These are phyloP conservation scores for Pseudozyma tsukubaensis DNA, from an alignment of 1,284 basidiomycete genomes.

Conservation along the genomic window DNA sequence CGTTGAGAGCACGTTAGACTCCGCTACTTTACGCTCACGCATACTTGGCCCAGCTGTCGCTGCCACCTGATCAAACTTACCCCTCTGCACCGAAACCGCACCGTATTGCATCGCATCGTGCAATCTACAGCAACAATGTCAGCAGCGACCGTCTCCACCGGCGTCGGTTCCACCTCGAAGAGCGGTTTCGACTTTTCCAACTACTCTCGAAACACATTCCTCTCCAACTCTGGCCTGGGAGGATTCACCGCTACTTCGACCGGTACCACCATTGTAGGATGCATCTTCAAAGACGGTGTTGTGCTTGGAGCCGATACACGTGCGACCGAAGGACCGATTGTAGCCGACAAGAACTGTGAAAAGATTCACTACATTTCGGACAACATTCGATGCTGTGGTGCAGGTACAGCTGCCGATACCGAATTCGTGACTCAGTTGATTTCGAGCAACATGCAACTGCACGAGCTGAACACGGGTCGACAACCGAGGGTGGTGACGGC, in stretches of 20 bases:
- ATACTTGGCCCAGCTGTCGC: too few species aligned
- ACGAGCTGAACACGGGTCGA: constrained; percentile 65
- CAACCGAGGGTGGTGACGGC: constrained; percentile 86
- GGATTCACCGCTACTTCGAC: constrained; percentile 73
- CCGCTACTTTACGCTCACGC: too few species aligned
- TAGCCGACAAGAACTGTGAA: constrained; percentile 99
- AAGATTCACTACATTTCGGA: constrained; percentile 88
- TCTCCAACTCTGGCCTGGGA: constrained; percentile 76
- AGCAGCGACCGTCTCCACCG: constrained; percentile 14
- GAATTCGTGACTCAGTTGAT: constrained; percentile 77
- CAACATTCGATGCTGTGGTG: constrained; percentile 93
- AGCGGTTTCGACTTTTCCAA: constrained; percentile 81
- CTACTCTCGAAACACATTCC: constrained; percentile 80
- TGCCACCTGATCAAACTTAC: background rate
- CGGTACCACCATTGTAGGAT: constrained; percentile 95
- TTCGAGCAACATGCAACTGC: constrained; percentile 66
- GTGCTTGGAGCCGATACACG: constrained; percentile 96
- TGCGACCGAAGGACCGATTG: constrained; percentile 92
- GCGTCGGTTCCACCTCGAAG: constrained; percentile 12
- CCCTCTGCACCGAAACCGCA: background rate
- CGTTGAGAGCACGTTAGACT: too few species aligned
- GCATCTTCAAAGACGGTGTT: constrained; percentile 89
- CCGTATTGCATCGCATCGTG: background rate
- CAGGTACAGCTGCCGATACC: constrained; percentile 96
- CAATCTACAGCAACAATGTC: background rate